Conservation (phyloP, 2,329 filamentous ascomycete species). For the Triangularia verruculosa region DNA sequence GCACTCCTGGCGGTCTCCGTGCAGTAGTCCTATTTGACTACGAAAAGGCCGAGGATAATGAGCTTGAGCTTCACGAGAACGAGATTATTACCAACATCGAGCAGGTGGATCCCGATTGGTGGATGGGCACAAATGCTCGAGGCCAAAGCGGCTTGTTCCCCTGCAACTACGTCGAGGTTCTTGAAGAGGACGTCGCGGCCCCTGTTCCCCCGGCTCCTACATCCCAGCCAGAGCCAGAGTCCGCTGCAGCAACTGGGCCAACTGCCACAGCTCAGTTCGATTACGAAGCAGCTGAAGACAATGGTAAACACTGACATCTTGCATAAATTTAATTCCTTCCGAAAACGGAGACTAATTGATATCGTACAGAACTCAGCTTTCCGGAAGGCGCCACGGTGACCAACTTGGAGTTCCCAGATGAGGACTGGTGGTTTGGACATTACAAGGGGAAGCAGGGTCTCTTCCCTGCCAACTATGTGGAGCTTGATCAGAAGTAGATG, state of each 20-base stretch:
- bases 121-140: slow-evolving; percentile 84
- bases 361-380: slow-evolving; percentile 66
- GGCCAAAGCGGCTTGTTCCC: slow-evolving; percentile 92
- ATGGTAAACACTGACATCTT: slow-evolving; percentile 54
- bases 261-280: slow-evolving; percentile 88
- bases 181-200: slow-evolving; percentile 56
- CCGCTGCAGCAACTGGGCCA: slow-evolving; percentile 45
- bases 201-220: slow-evolving; percentile 30
- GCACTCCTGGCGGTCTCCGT: slow-evolving; percentile 57
- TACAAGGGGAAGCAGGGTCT: slow-evolving; percentile 77
- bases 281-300: slow-evolving; percentile 96
- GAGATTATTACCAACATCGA: slow-evolving; percentile 89
- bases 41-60: slow-evolving; percentile 95
- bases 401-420: slow-evolving; percentile 89
- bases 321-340: neutral
- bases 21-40: slow-evolving; percentile 92
- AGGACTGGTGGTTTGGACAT: slow-evolving; percentile 97
- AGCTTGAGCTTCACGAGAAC: slow-evolving; percentile 86
- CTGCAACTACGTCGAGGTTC: slow-evolving; percentile 91
- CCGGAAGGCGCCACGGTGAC: slow-evolving; percentile 82
- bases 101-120: slow-evolving; percentile 98
- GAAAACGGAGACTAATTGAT: slow-evolving; percentile 37
- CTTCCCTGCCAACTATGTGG: slow-evolving; percentile 74
- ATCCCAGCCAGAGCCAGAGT: slow-evolving; percentile 39
- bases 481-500: slow-evolving; percentile 44